phyloP scores from a whole-genome alignment of 169 alveolate genomes.

The Cryptosporidium baileyi region DNA sequence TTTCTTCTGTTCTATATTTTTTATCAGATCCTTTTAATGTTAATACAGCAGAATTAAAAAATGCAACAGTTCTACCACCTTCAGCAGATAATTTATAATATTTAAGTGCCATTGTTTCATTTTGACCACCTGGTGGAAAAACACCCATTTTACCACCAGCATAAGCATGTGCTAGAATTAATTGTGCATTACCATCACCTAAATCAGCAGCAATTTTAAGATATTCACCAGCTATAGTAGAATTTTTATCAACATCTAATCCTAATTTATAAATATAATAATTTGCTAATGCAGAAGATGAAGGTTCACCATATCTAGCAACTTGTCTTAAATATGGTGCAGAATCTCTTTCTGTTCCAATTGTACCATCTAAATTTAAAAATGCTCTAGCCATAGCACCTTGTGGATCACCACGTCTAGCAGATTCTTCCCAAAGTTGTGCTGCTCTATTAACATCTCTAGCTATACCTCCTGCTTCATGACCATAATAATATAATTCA shows the following conservation, averaged over 20 bases:
- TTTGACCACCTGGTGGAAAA: constrained; percentile 81
- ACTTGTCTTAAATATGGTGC: constrained; percentile 66
- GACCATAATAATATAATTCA: constrained; percentile 83
- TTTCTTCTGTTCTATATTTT: constrained; percentile 40
- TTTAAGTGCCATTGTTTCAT: constrained; percentile 80
- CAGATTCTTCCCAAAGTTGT: constrained; percentile 83
- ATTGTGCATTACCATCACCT: constrained; percentile 83
- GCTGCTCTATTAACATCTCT: constrained; percentile 81
- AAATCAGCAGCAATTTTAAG: constrained; percentile 82
- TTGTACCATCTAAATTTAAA: constrained; percentile 73
- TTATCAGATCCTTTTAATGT: constrained; percentile 80
- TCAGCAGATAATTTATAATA: constrained; percentile 82
- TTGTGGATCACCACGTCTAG: constrained; percentile 85
- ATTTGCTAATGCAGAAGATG: constrained; percentile 65
- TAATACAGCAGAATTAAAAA: constrained; percentile 81
- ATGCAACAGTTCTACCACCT: constrained; percentile 82
- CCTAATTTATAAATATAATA: constrained; percentile 76
- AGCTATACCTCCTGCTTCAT: constrained; percentile 78
- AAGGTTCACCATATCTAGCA: constrained; percentile 48
- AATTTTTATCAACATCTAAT: constrained; percentile 77
- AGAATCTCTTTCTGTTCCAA: constrained; percentile 47
- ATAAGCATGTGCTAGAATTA: constrained; percentile 85
- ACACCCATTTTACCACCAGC: constrained; percentile 84
- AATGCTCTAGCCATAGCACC: constrained; percentile 85
- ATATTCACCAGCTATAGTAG: constrained; percentile 80